Conservation (phyloP, 306 rosid genomes). For the Aeschynomene evenia region DNA sequence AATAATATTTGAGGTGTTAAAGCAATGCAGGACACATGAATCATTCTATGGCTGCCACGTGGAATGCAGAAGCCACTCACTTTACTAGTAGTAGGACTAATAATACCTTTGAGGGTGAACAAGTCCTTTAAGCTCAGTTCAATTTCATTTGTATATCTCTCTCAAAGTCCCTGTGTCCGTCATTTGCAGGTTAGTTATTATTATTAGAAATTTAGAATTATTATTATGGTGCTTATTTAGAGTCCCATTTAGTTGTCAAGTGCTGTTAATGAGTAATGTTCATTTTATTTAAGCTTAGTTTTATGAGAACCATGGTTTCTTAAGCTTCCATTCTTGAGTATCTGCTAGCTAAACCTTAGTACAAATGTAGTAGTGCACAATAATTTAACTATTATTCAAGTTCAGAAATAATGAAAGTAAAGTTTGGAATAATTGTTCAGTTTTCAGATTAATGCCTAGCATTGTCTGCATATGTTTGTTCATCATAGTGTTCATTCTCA, state of each 20-base stretch:
- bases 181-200: constrained; percentile 4
- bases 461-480: neutral
- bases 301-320: neutral
- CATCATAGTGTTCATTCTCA: neutral
- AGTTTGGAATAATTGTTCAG: neutral
- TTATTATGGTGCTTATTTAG: neutral
- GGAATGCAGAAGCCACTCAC: constrained; percentile 15
- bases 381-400: neutral
- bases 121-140: neutral
- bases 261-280: constrained; percentile 1
- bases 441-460: neutral
- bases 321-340: neutral
- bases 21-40: neutral
- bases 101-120: neutral
- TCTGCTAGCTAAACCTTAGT: neutral
- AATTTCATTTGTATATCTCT: neutral
- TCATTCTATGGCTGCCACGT: constrained; percentile 35
- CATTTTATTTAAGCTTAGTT: neutral
- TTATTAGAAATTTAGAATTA: neutral
- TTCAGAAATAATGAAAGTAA: neutral
- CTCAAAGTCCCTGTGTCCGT: neutral
- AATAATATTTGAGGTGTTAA: constrained; percentile 23
- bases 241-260: neutral
- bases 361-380: neutral
- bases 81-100: neutral